Percentiles rank a stretch among this genome's conserved stretches.
These are phyloP conservation scores for Anthostomella pinea DNA, from an alignment of 2,329 filamentous ascomycete genomes.

Conservation along the genomic window DNA sequence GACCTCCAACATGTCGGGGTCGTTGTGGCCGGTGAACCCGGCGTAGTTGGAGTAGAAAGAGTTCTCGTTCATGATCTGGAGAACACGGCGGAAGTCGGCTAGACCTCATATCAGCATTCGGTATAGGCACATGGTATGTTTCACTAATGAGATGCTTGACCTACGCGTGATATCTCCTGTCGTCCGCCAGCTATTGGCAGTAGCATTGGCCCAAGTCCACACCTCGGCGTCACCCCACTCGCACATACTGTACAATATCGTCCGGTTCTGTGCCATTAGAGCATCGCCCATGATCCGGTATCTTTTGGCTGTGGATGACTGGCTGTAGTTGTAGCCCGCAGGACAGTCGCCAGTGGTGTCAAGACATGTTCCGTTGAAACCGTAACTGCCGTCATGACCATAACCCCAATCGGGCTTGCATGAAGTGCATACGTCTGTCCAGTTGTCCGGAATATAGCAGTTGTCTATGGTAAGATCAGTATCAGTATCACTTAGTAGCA, in stretches of 20 bases:
- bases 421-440: slow-evolving; percentile 33
- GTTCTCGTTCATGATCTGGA: slow-evolving; percentile 47
- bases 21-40: slow-evolving; percentile 49
- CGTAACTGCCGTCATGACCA: slow-evolving; percentile 7
- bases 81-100: slow-evolving; percentile 17
- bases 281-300: slow-evolving; percentile 53
- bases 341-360: slow-evolving; percentile 25
- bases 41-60: slow-evolving; percentile 42
- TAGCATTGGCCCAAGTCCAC: slow-evolving; percentile 46
- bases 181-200: slow-evolving; percentile 47
- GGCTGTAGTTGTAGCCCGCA: slow-evolving; percentile 48
- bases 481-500: slow-evolving; percentile 14
- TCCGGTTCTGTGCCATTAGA: slow-evolving; percentile 40
- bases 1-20: slow-evolving; percentile 50
- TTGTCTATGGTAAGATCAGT: slow-evolving; percentile 57
- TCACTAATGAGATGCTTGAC: neutral
- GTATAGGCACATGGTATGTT: neutral
- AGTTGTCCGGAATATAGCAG: slow-evolving; percentile 41
- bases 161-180: slow-evolving; percentile 37
- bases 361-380: slow-evolving; percentile 15
- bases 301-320: slow-evolving; percentile 44
- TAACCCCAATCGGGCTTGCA: slow-evolving; percentile 18
- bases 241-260: slow-evolving; percentile 51
- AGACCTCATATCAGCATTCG: neutral
- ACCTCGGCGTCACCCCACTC: slow-evolving; percentile 52